A percentile compares a stretch with the other conserved stretches of the same genome.
phyloP scores from a whole-genome alignment of 2,329 filamentous ascomycete species.

The Ceratocystis diversiconidia region DNA sequence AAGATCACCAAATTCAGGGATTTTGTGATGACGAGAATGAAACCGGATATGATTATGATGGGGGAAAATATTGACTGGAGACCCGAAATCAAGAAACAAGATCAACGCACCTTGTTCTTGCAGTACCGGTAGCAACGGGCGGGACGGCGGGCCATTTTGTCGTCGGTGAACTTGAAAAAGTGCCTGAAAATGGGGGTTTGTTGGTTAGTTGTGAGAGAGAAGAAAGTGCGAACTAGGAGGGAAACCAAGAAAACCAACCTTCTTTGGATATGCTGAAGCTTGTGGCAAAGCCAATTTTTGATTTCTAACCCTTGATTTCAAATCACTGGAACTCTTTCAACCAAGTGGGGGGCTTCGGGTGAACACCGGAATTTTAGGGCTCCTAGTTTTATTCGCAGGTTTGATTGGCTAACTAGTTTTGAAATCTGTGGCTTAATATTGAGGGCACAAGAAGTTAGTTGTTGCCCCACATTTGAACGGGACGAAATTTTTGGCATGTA shows the following conservation, averaged over 20 bases:
- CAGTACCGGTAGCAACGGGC: constrained; percentile 99
- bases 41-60: not conserved
- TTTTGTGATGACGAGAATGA: not conserved
- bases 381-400: constrained; percentile 17
- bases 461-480: constrained; percentile 13
- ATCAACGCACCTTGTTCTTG: constrained; percentile 93
- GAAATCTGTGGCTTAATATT: constrained; percentile 18
- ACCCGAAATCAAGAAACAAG: constrained; percentile 10
- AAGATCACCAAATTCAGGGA: not conserved
- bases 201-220: constrained; percentile 27
- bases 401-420: constrained; percentile 23
- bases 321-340: constrained; percentile 29
- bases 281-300: constrained; percentile 20
- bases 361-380: constrained; percentile 31
- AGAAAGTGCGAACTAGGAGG: constrained; percentile 16
- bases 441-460: constrained; percentile 8
- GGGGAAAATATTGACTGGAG: constrained; percentile 7
- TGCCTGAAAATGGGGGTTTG: constrained; percentile 18
- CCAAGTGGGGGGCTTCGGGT: constrained; percentile 14
- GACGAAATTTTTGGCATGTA: constrained; percentile 6
- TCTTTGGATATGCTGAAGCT: constrained; percentile 16
- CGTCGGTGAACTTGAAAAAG: constrained; percentile 27
- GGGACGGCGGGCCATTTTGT: constrained; percentile 98
- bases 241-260: constrained; percentile 17
- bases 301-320: constrained; percentile 36